Conservation (phyloP, 345 rosid genomes). For the Moricandia arvensis region DNA sequence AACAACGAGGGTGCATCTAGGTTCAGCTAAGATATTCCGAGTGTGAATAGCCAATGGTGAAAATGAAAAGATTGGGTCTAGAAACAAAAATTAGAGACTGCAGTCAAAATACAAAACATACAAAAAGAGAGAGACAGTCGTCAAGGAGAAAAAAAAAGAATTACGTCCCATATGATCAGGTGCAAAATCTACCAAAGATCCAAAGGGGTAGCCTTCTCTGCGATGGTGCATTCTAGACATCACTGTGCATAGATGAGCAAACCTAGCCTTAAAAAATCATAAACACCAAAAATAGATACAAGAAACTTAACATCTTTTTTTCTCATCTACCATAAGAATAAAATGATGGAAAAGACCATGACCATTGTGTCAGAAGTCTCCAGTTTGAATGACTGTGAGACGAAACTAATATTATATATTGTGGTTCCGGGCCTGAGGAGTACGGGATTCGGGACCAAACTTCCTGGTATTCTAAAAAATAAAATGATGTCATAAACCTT, state of each 20-base stretch:
- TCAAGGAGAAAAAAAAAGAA: conserved; percentile 21
- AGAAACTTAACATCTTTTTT: not conserved
- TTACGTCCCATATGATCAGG: conserved; percentile 92
- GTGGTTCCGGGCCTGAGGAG: no score
- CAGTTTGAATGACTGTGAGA: no score
- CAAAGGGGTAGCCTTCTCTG: conserved; percentile 95
- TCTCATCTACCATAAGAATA: not conserved
- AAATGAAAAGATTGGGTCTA: conserved; percentile 95
- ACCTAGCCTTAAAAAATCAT: conserved; percentile 65
- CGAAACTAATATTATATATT: no score
- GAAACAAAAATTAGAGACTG: conserved; percentile 7
- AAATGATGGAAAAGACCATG: no score
- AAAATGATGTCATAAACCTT: not conserved
- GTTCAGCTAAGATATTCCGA: conserved; percentile 81
- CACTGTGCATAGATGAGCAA: conserved; percentile 94
- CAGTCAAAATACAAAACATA: not conserved
- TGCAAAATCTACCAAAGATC: conserved; percentile 91
- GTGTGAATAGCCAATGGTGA: conserved; percentile 96
- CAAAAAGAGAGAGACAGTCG: not conserved
- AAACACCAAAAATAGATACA: conserved; percentile 23
- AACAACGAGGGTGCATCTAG: conserved; percentile 93
- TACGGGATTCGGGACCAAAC: no score
- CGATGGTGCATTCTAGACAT: conserved; percentile 99
- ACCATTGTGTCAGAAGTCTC: no score
- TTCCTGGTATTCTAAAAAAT: no score